These are phyloP conservation scores for Trichoderma sp. DNA, from an alignment of 2,329 filamentous ascomycete genomes.

Conservation along the genomic window DNA sequence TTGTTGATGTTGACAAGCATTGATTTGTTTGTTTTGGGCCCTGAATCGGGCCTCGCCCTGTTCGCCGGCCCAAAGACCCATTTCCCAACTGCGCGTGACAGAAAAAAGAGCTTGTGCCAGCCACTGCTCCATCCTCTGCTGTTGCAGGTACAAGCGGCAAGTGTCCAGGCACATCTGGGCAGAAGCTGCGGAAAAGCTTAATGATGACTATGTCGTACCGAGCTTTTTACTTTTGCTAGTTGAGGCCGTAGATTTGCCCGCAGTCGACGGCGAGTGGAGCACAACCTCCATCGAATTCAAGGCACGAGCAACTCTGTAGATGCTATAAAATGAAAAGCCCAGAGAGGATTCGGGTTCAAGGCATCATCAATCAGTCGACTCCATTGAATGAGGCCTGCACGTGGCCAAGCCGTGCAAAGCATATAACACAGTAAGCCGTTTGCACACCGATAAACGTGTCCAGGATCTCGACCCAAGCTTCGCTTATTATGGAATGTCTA, in stretches of 20 bases:
- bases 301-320: neutral
- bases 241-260: neutral
- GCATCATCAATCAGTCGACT: neutral
- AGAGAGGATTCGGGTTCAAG: neutral
- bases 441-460: slow-evolving; percentile 3
- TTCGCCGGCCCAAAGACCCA: neutral
- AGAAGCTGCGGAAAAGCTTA: neutral
- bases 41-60: neutral
- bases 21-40: too few species aligned
- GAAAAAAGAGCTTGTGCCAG: slow-evolving; percentile 5
- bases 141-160: neutral
- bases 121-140: slow-evolving; percentile 1
- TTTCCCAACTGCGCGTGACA: slow-evolving; percentile 2
- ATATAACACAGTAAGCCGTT: neutral
- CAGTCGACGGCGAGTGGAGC: neutral
- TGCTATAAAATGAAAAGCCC: neutral
- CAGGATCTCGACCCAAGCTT: neutral
- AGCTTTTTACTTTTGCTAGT: neutral
- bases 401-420: neutral
- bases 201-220: neutral
- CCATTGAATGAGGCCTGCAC: neutral
- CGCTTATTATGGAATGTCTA: slow-evolving; percentile 11
- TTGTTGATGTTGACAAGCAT: slow-evolving; percentile 5
- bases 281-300: neutral
- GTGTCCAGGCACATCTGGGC: neutral